Percentiles rank a stretch among this genome's conserved stretches.
These are phyloP conservation scores for Russula sp. DNA, from an alignment of 768 basidiomycete genomes.

Conservation along the genomic window DNA sequence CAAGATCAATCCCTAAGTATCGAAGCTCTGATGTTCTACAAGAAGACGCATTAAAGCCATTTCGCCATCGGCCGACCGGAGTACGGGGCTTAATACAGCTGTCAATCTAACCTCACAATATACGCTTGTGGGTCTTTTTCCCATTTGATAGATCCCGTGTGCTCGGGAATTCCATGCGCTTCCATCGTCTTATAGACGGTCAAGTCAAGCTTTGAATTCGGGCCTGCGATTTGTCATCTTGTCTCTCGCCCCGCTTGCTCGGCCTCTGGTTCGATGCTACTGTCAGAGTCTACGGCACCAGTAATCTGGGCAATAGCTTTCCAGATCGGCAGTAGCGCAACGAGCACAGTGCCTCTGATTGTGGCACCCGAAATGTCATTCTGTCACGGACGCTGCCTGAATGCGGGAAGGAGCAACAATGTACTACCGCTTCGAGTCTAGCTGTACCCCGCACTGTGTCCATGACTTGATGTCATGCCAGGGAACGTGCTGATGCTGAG, in stretches of 20 bases:
- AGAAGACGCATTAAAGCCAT: not conserved
- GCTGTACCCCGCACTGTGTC: not conserved
- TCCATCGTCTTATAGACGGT: not conserved
- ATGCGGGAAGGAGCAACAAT: not conserved
- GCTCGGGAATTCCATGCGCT: not conserved
- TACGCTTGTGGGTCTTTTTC: not conserved
- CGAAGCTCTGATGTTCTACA: not conserved
- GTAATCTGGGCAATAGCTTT: not conserved
- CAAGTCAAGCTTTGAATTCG: not conserved
- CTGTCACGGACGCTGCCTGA: not conserved
- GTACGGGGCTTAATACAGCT: not conserved
- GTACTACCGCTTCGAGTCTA: no score
- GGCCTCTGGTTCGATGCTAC: no score
- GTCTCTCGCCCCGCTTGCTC: not conserved
- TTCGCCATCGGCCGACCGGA: not conserved
- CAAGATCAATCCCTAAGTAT: not conserved
- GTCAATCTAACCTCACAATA: not conserved
- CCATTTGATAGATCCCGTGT: constrained; percentile 1
- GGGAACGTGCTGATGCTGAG: not conserved
- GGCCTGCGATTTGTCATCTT: not conserved
- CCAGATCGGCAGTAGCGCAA: not conserved
- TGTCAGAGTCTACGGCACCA: no score
- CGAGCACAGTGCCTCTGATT: not conserved
- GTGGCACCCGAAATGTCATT: not conserved
- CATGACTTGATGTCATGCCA: not conserved